Conservation (phyloP, 1,284 basidiomycete genomes). For the Microbotryum scabiosae region DNA sequence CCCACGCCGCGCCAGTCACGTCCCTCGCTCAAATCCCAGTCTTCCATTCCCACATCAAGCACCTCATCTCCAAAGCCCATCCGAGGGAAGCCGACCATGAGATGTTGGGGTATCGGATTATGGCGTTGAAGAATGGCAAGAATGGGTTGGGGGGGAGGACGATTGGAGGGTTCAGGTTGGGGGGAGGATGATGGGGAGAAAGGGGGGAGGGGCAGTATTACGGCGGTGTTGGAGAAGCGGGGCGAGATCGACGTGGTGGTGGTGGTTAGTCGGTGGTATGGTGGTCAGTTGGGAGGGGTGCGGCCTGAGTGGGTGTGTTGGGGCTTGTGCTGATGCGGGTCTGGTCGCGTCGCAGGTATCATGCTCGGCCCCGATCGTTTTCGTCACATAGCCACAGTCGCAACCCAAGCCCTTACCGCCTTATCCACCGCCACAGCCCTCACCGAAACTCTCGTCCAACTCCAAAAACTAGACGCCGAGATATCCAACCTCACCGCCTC, state of each 20-base stretch:
- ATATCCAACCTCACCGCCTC: slow-evolving; percentile 44
- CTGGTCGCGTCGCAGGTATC: slow-evolving; percentile 49
- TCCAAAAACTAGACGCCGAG: slow-evolving; percentile 56
- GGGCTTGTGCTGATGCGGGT: slow-evolving; percentile 49
- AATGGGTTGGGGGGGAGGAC: slow-evolving; percentile 59
- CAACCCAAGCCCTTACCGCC: slow-evolving; percentile 58
- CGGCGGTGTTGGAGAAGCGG: slow-evolving; percentile 61
- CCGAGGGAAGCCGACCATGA: slow-evolving; percentile 51
- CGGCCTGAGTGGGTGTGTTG: no score
- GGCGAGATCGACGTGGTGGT: slow-evolving; percentile 57
- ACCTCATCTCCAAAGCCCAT: slow-evolving; percentile 2
- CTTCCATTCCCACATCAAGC: slow-evolving; percentile 14
- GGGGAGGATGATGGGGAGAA: slow-evolving; percentile 62
- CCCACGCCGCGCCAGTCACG: slow-evolving; percentile 15
- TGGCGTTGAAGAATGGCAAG: slow-evolving; percentile 57
- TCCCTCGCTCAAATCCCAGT: background rate
- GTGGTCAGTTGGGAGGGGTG: slow-evolving; percentile 33
- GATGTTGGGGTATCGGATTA: slow-evolving; percentile 64
- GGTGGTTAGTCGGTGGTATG: slow-evolving; percentile 62
- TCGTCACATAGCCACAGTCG: slow-evolving; percentile 63
- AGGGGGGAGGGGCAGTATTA: slow-evolving; percentile 55
- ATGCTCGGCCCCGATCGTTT: slow-evolving; percentile 64
- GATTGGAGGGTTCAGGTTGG: slow-evolving; percentile 60
- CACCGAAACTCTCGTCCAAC: slow-evolving; percentile 50
- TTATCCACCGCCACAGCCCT: slow-evolving; percentile 60